These are phyloP conservation scores for Leishmania aethiopica DNA, from an alignment of 208 protist genomes.

Conservation along the genomic window DNA sequence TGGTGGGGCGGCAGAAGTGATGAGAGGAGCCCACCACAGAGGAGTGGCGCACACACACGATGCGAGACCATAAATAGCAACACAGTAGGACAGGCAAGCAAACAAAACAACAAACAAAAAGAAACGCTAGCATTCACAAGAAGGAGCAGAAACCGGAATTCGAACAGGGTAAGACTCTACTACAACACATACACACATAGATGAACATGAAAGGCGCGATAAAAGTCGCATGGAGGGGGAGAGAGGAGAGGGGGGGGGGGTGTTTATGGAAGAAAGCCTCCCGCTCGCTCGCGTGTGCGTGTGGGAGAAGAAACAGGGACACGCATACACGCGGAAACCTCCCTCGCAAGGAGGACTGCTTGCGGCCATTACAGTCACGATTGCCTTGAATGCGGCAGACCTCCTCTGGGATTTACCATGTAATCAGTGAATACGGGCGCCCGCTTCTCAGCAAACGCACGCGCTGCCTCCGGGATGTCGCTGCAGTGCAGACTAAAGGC, in stretches of 20 bases:
- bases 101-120: not conserved
- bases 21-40: not conserved
- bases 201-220: not conserved
- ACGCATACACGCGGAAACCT: not conserved
- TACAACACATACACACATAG: not conserved
- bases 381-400: not conserved
- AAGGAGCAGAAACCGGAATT: not conserved
- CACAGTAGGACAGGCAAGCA: not conserved
- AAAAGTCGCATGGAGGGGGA: not conserved
- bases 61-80: not conserved
- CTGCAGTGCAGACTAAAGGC: constrained; percentile 60
- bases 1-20: not conserved
- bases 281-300: not conserved
- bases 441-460: constrained; percentile 55
- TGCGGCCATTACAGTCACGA: not conserved
- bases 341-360: not conserved
- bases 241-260: not conserved
- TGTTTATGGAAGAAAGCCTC: constrained; percentile 3
- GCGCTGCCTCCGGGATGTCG: constrained; percentile 56
- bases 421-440: constrained; percentile 64
- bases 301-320: not conserved
- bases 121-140: not conserved
- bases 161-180: not conserved
- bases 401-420: constrained; percentile 36
- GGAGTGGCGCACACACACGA: not conserved